phyloP scores from a whole-genome alignment of 2,329 filamentous ascomycete species.

The Alternaria longipes region DNA sequence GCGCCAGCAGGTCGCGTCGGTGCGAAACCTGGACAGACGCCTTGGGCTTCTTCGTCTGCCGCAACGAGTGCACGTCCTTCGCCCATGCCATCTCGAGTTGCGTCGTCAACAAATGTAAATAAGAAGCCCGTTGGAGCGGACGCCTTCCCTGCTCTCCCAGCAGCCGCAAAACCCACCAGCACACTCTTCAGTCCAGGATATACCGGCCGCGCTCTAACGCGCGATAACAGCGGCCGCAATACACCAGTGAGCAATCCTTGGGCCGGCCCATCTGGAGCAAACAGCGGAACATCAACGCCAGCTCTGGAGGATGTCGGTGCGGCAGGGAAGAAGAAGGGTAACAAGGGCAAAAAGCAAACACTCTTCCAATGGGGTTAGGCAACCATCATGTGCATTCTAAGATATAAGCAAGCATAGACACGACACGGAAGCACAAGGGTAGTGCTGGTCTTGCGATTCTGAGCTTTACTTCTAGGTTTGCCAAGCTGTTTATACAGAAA shows the following conservation, averaged over 20 bases:
- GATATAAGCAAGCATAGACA: not conserved
- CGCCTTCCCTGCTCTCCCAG: conserved; percentile 83
- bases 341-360: conserved; percentile 62
- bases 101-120: conserved; percentile 39
- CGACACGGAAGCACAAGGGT: not conserved
- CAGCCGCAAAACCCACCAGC: conserved; percentile 74
- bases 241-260: conserved; percentile 53
- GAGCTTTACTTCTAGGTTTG: not conserved
- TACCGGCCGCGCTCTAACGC: conserved; percentile 55
- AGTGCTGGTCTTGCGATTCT: not conserved
- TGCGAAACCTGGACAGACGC: conserved; percentile 48
- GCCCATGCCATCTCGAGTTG: conserved; percentile 48
- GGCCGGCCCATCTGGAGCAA: conserved; percentile 44
- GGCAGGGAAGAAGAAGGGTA: conserved; percentile 56
- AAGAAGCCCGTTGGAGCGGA: conserved; percentile 55
- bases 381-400: not conserved
- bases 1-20: conserved; percentile 42
- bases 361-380: conserved; percentile 59
- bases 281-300: conserved; percentile 35
- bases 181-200: conserved; percentile 63
- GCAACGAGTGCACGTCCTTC: conserved; percentile 46
- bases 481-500: not conserved
- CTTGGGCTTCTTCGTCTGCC: conserved; percentile 46
- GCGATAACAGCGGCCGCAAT: conserved; percentile 53
- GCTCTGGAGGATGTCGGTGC: conserved; percentile 35